Percentiles rank a stretch among this genome's conserved stretches.
phyloP scores from a whole-genome alignment of 768 basidiomycete genomes.

The Rickenella mellea region DNA sequence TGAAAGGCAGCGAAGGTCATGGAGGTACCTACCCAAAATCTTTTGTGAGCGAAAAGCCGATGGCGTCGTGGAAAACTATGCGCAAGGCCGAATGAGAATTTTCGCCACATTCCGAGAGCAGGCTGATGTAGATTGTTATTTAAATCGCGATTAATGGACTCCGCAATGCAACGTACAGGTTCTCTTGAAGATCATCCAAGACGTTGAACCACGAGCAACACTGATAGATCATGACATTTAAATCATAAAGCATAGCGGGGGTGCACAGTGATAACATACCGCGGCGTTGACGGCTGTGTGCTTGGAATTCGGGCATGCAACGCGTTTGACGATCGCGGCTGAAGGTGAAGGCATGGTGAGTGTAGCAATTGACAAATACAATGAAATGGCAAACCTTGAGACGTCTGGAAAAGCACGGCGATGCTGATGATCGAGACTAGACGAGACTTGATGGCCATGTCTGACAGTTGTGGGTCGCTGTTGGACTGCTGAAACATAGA shows the following conservation, averaged over 20 bases:
- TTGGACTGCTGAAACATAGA: too few species aligned
- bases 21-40: conserved; percentile 21
- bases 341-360: too few species aligned
- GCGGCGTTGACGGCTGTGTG: conserved; percentile 17
- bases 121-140: conserved; percentile 17
- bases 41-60: conserved; percentile 30
- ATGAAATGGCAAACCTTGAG: too few species aligned
- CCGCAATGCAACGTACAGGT: conserved; percentile 20
- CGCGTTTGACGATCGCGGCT: too few species aligned
- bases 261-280: not conserved
- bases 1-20: conserved; percentile 13
- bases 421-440: too few species aligned
- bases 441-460: too few species aligned
- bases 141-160: conserved; percentile 19
- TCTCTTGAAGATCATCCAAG: conserved; percentile 19
- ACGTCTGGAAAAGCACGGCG: too few species aligned
- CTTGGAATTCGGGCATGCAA: conserved; percentile 20
- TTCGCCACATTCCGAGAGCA: conserved; percentile 17
- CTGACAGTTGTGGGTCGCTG: too few species aligned
- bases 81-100: too few species aligned
- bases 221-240: not conserved
- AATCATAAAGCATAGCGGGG: not conserved
- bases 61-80: conserved; percentile 34
- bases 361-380: too few species aligned
- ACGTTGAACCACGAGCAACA: conserved; percentile 23